Evolutionary conservation across 2,329 filamentous ascomycete genomes (phyloP), one percentile per base, ranked within the genome.

Genomic region (Fusarium protoensiforme): DNA sequence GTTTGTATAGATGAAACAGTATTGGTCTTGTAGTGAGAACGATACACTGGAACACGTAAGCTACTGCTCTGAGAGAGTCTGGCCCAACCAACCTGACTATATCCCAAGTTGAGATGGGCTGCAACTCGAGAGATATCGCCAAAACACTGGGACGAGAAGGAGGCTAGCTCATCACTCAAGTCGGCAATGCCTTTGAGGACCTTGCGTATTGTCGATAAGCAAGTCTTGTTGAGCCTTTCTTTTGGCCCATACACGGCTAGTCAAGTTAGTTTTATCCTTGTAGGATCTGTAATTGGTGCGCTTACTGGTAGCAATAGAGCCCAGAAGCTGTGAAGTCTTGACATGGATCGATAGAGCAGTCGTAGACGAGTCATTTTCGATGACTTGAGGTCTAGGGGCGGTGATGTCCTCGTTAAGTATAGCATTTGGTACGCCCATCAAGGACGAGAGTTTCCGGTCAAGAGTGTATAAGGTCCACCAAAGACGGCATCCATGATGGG

Each of bases 391-490:
- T 46, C 10, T 43, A 7, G 20, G 31, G 9, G 56, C 46, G 9
- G 43, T 64, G 14, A 68, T 59, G 39, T 68, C 61, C 20, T 68
- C 61, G 8, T 68, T 46, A 20, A 46, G 56, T 16, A 68, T 38
- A 24, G 60, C 51, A 36, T 61, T 61, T 18, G 65, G 56, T 33
- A 61, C 51, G n/a, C 65, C 65, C 61, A 68, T 64, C 18, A 59
- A 61, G 18, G 65, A 68, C 18, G 65, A 64, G n/a, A 68, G 54
- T 14, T 43, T 64, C 24, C 56, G 43, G 16, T 68, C 65, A 6
- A 68, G 27, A 24, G 46, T 36, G 39, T 68, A 68, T n/a, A 64
- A 22, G 18, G 65, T 68, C 65, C 65, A 68, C 65, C 65, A 68
- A 27, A 68, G 51, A 31, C 35, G 43, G 16, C 56, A 56, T 8